Evolutionary conservation across 352 stramenopile genomes (phyloP), one percentile per base, ranked within the genome.

Genomic region (Globisporangium uncinulatum): DNA sequence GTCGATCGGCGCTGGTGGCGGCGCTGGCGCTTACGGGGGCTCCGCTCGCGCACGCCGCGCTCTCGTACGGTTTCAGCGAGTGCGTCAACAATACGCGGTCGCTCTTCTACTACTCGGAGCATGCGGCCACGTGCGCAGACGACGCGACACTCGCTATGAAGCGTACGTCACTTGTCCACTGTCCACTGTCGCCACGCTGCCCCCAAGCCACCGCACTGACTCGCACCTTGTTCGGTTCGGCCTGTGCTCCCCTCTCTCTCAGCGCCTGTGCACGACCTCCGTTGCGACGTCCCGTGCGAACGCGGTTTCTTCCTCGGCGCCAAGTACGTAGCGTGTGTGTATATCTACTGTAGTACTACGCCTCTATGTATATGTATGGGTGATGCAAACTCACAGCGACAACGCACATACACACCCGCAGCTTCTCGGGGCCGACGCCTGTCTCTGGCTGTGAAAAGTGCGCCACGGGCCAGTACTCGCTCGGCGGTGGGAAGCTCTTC

Each of bases 1-100:
- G 24, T 4, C 24, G 24, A 29, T 29, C 24, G 24, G 24, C 24
- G 24, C 24, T 29, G 24, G 24, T 29, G 24, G 24, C 24, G 24
- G 24, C 24, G 24, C 24, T 29, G 24, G 24, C 24, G 42, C 42
- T 46, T 19, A 11, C 20, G 42, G 13, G 6, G 15, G 7, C 19
- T 21, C 46, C 19, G 46, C 46, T 37, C 19, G 46, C 8, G 21
- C 6, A 3, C 1, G 20, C 55, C 6, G 10, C 39, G 32, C 81
- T 86, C 54, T 63, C 61, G 45, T 94, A 92, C 51, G 83, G 81
- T 62, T 94, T 90, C 53, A 81, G 79, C 59, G 81, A 91, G 63
- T 94, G 81, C 61, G 74, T 89, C n/a, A 71, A 89, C 56, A 77
- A 89, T 59, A 57, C 75, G 65, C 83, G 79, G 45, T 74, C 80